These are phyloP conservation scores for Solanum virginianum DNA, from an alignment of 257 asterid species.

Conservation along the genomic window DNA sequence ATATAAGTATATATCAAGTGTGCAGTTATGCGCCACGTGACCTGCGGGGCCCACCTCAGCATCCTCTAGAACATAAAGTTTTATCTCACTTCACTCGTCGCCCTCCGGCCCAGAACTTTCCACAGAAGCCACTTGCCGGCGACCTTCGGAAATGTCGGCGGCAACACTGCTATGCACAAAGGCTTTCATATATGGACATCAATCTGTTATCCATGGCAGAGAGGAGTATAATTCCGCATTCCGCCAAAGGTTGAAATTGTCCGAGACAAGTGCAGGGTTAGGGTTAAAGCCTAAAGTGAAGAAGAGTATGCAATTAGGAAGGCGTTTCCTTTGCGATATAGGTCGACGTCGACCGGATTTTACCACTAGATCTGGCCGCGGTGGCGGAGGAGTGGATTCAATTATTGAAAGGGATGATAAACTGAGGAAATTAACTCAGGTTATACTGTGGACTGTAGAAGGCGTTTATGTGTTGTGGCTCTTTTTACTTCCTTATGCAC, in stretches of 20 bases:
- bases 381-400: constrained; percentile 18
- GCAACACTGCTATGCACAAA: background rate
- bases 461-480: constrained; percentile 77
- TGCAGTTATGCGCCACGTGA: too few species aligned
- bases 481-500: constrained; percentile 91
- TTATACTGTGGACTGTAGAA: constrained; percentile 57
- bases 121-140: background rate
- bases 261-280: background rate
- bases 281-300: background rate
- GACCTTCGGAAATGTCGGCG: background rate
- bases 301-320: background rate
- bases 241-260: background rate
- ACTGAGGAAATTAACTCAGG: constrained; percentile 31
- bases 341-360: constrained; percentile 5
- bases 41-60: background rate
- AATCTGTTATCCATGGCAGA: background rate
- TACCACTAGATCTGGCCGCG: constrained; percentile 19
- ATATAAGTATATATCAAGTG: too few species aligned
- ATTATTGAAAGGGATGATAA: constrained; percentile 38
- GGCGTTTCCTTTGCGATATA: background rate
- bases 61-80: background rate
- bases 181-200: background rate
- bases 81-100: background rate
- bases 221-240: background rate
- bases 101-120: background rate